Evolutionary conservation across 768 basidiomycete species (phyloP).

Genomic region (Xerocomus spinulosus): DNA sequence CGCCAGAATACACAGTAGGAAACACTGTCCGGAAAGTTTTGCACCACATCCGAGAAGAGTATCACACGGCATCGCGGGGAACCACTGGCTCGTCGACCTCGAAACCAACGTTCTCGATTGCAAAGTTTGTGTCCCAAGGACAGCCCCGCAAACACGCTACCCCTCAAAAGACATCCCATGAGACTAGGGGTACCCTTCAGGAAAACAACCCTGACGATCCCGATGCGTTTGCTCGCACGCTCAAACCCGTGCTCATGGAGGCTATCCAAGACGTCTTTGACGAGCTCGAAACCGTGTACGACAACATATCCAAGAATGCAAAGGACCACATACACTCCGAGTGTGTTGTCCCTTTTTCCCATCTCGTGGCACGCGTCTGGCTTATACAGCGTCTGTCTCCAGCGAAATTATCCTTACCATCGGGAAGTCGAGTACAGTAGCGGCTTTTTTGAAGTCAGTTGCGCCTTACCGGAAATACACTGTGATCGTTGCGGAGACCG

Average conservation of each 20-base stretch:
- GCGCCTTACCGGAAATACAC: constrained; percentile 89
- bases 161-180: constrained; percentile 35
- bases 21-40: constrained; percentile 92
- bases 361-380: background rate
- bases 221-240: constrained; percentile 66
- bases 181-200: constrained; percentile 53
- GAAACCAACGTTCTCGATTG: constrained; percentile 58
- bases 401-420: constrained; percentile 95
- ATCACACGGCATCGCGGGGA: constrained; percentile 68
- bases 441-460: constrained; percentile 88
- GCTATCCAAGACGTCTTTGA: constrained; percentile 96
- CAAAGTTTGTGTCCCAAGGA: constrained; percentile 78
- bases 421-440: constrained; percentile 92
- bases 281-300: constrained; percentile 93
- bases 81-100: constrained; percentile 35
- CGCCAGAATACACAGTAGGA: constrained; percentile 85
- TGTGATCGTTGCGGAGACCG: constrained; percentile 93
- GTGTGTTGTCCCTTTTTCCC: constrained; percentile 43
- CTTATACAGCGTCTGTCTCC: background rate
- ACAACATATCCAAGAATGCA: constrained; percentile 90
- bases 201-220: constrained; percentile 74
- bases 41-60: constrained; percentile 94
- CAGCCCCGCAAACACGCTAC: constrained; percentile 53
- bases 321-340: constrained; percentile 98
- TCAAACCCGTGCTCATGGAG: constrained; percentile 94